phyloP scores from a whole-genome alignment of 495 filamentous ascomycete species.

The Aspergillus incahuasiensis region DNA sequence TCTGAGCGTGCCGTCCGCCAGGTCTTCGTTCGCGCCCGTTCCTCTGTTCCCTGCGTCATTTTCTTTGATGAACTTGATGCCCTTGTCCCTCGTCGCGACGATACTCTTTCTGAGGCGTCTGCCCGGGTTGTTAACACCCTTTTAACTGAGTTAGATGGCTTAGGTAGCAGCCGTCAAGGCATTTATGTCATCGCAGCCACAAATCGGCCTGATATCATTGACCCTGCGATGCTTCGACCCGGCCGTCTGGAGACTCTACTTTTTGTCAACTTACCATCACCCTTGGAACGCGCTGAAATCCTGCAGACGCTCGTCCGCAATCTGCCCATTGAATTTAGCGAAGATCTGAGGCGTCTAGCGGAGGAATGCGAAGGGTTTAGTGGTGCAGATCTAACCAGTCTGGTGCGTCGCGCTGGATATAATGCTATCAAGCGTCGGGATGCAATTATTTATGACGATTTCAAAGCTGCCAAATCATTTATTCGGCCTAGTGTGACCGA shows the following conservation, averaged over 20 bases:
- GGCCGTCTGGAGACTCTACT: conserved; percentile 84
- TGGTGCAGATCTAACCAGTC: conserved; percentile 79
- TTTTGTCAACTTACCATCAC: conserved; percentile 82
- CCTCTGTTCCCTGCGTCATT: conserved; percentile 84
- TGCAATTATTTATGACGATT: conserved; percentile 65
- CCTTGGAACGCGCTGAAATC: conserved; percentile 79
- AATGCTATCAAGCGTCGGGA: conserved; percentile 64
- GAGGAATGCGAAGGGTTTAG: conserved; percentile 79
- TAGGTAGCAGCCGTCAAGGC: conserved; percentile 67
- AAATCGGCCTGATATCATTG: conserved; percentile 94
- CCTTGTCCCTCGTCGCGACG: conserved; percentile 78
- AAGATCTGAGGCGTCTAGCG: conserved; percentile 52
- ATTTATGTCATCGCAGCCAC: conserved; percentile 96
- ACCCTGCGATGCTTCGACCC: conserved; percentile 89
- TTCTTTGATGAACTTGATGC: conserved; percentile 99
- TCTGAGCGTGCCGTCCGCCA: conserved; percentile 89
- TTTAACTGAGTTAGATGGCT: conserved; percentile 91
- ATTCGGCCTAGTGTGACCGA: conserved; percentile 80
- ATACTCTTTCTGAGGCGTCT: conserved; percentile 74
- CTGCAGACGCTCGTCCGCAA: conserved; percentile 69
- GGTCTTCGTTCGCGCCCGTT: conserved; percentile 84
- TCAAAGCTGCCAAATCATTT: conserved; percentile 64
- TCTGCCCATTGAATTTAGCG: conserved; percentile 49
- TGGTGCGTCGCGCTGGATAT: conserved; percentile 73
- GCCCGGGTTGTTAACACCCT: conserved; percentile 92